Percentiles rank a stretch among this genome's conserved stretches.
These are phyloP conservation scores for Neonectria neomacrospora DNA, from an alignment of 2,329 filamentous ascomycete genomes.

Conservation along the genomic window DNA sequence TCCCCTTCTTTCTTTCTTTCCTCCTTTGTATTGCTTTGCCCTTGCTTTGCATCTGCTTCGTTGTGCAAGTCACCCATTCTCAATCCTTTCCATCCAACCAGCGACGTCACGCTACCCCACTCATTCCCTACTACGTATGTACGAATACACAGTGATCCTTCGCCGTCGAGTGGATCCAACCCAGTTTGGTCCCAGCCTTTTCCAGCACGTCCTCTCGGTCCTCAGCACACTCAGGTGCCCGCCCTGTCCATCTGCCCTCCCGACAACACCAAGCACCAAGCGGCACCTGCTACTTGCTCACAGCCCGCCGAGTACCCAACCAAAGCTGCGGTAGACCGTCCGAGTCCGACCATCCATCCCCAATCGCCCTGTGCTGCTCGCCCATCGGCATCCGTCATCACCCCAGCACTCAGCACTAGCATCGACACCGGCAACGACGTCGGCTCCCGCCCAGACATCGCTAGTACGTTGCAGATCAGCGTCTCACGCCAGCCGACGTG, in stretches of 20 bases:
- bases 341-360: slow-evolving; percentile 1
- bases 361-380: not conserved
- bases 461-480: slow-evolving; percentile 21
- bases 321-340: not conserved
- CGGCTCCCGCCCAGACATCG: slow-evolving; percentile 23
- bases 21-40: not conserved
- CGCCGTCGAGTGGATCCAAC: slow-evolving; percentile 21
- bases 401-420: slow-evolving; percentile 32
- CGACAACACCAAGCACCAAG: slow-evolving; percentile 19
- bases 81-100: slow-evolving; percentile 30
- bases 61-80: slow-evolving; percentile 34
- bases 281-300: slow-evolving; percentile 8
- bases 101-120: slow-evolving; percentile 40
- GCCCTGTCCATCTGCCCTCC: not conserved
- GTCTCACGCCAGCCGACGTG: slow-evolving; percentile 30
- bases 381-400: slow-evolving; percentile 11
- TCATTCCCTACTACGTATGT: slow-evolving; percentile 26
- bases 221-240: not conserved
- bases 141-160: no score
- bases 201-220: slow-evolving; percentile 1
- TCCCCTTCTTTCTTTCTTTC: slow-evolving; percentile 22
- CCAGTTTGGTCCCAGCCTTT: slow-evolving; percentile 3
- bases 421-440: slow-evolving; percentile 27
- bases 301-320: not conserved
- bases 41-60: slow-evolving; percentile 22